Evolutionary conservation across 2,329 filamentous ascomycete species (phyloP), one percentile per base, ranked within the genome.

Genomic region (Decorospora gaudefroyi): DNA sequence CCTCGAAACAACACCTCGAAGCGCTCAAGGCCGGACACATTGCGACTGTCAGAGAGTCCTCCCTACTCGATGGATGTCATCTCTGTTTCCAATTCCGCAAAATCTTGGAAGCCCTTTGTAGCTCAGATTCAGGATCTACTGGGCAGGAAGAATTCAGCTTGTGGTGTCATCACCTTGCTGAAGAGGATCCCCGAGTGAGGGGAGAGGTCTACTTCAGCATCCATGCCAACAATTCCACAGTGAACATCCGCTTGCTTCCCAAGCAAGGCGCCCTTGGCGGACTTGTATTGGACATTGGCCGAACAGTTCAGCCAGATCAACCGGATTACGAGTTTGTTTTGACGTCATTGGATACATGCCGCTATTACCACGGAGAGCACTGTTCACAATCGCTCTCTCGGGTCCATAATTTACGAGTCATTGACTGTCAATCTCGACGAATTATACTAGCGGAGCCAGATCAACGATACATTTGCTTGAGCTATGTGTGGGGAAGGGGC

Each of bases 401-500:
- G 8, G 9, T 8, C 4, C 17, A 28, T 4, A 4, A 2, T 11
- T 12, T 29, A 7, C 27, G n/a, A 9, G 34, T 37, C n/a, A 37
- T 37, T 10, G 25, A 37, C 8, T 37, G 34, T 12, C 7, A 21
- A 3, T 22, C 17, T 10, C 34, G 25, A n/a, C 34, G 8, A 12
- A 16, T 37, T 15, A 13, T 28, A 10, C 10, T 2, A 7, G 9
- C 17, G 22, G 17, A n/a, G 3, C 11, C n/a, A 3, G 12, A 8
- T 8, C 4, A 28, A 1, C 7, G 19, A 19, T 41, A 41, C 11
- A 5, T 25, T 4, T 41, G 37, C 22, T 19, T 41, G 21, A 41
- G 37, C 22, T 41, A 33, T 16, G 29, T 41, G 2, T 41, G 37
- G 37, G 29, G 37, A 23, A 22, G 34, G n/a, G 5, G 13, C 12